phyloP scores from a whole-genome alignment of 331 rosid species.

The Stylosanthes scabra region DNA sequence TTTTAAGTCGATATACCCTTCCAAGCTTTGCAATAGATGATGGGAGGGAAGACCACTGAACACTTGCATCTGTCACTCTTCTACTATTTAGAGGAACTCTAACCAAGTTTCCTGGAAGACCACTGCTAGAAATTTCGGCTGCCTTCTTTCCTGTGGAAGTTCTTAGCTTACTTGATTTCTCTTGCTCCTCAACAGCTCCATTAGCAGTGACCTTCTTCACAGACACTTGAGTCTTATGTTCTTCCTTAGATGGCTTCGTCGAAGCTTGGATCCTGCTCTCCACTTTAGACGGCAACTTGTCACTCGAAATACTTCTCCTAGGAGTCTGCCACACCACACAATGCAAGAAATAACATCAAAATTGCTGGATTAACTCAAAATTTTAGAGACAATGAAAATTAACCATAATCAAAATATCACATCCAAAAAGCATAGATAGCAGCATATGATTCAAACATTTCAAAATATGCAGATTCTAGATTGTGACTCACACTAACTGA shows the following conservation, averaged over 20 bases:
- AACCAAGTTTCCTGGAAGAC: slow-evolving; percentile 72
- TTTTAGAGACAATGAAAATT: too few relatives aligned
- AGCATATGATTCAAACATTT: slow-evolving; percentile 20
- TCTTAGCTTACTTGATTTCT: slow-evolving; percentile 59
- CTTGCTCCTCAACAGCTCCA: slow-evolving; percentile 60
- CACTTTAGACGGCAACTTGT: slow-evolving; percentile 62
- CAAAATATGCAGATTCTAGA: slow-evolving; percentile 16
- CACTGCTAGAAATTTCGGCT: slow-evolving; percentile 51
- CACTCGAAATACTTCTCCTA: slow-evolving; percentile 63
- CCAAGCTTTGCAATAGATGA: slow-evolving; percentile 86
- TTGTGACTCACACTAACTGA: slow-evolving; percentile 71
- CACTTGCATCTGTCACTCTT: slow-evolving; percentile 69
- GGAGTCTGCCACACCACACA: slow-evolving; percentile 58
- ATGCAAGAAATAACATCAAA: not conserved
- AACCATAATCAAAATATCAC: not conserved
- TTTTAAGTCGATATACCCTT: slow-evolving; percentile 56
- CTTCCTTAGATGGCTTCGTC: slow-evolving; percentile 60
- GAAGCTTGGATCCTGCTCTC: slow-evolving; percentile 54
- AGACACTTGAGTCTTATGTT: slow-evolving; percentile 56
- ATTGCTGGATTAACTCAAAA: slow-evolving; percentile 17
- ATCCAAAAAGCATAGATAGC: too few relatives aligned
- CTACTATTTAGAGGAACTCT: slow-evolving; percentile 66
- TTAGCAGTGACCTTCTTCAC: slow-evolving; percentile 56
- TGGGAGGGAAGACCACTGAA: slow-evolving; percentile 87
- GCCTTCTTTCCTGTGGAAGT: slow-evolving; percentile 70